Percentiles rank a stretch among this genome's conserved stretches.
phyloP scores from a whole-genome alignment of 192 early-diverging fungal genomes.

The Nowakowskiella sp. region DNA sequence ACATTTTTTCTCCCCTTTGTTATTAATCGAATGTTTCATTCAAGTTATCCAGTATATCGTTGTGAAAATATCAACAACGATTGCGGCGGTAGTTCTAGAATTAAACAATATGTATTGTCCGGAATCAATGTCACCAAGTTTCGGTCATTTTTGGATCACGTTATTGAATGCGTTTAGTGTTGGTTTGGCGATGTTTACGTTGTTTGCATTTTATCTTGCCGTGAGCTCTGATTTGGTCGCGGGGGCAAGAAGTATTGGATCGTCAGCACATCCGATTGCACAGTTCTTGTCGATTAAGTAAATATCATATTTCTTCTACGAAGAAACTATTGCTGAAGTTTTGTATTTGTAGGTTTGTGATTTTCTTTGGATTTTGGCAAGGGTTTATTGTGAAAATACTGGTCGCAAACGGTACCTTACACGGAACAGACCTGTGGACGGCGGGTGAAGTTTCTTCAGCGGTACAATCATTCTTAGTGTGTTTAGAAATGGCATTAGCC shows the following conservation, averaged over 20 bases:
- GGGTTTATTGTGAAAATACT: constrained; percentile 46
- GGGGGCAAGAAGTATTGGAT: not conserved
- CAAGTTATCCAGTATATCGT: constrained; percentile 61
- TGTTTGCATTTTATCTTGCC: constrained; percentile 53
- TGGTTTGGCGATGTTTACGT: constrained; percentile 56
- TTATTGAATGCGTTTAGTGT: constrained; percentile 58
- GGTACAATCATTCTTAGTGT: constrained; percentile 43
- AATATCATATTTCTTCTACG: no score
- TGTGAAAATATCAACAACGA: constrained; percentile 49
- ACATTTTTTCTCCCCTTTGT: no score
- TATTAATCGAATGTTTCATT: not conserved
- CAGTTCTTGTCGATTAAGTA: constrained; percentile 30
- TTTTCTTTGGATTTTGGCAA: constrained; percentile 62
- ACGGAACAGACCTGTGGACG: constrained; percentile 44
- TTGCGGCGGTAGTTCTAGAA: constrained; percentile 54
- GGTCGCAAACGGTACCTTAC: constrained; percentile 35
- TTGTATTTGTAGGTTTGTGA: constrained; percentile 40
- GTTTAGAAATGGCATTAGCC: constrained; percentile 51
- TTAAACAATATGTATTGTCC: constrained; percentile 55
- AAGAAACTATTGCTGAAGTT: constrained; percentile 36
- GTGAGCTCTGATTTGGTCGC: constrained; percentile 30
- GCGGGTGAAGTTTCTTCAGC: constrained; percentile 42
- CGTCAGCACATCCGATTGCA: not conserved
- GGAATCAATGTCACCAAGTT: constrained; percentile 48
- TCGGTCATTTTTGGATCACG: constrained; percentile 57